Conservation (phyloP, 768 basidiomycete species). For the Pulveroboletus sp. region DNA sequence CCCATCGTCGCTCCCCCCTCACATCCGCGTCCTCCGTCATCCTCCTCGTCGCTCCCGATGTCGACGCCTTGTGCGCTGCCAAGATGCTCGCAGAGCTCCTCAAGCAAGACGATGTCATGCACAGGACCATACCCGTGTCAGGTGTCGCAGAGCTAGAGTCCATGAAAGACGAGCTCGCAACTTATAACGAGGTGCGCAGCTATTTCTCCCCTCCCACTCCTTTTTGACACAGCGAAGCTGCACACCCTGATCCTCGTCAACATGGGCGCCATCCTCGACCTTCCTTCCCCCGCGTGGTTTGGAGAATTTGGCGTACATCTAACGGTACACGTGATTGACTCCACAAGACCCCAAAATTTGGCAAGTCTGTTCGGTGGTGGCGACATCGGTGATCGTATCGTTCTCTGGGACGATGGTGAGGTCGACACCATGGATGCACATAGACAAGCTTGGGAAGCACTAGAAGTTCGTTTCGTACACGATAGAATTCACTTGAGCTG, state of each 20-base stretch:
- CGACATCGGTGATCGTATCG: conserved; percentile 62
- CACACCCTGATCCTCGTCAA: conserved; percentile 90
- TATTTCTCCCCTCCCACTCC: neutral
- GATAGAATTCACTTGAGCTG: neutral
- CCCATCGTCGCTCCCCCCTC: conserved; percentile 67
- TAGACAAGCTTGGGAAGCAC: conserved; percentile 76
- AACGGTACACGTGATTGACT: conserved; percentile 91
- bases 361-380: conserved; percentile 76
- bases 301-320: conserved; percentile 61
- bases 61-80: conserved; percentile 89
- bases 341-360: conserved; percentile 85
- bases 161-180: conserved; percentile 59
- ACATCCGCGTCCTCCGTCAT: conserved; percentile 81
- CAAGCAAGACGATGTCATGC: conserved; percentile 89
- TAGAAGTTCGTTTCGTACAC: conserved; percentile 53
- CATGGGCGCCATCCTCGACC: conserved; percentile 84
- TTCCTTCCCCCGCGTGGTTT: conserved; percentile 71
- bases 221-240: conserved; percentile 42
- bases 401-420: conserved; percentile 92
- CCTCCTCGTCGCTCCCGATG: conserved; percentile 83
- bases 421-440: conserved; percentile 67
- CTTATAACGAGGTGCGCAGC: conserved; percentile 60
- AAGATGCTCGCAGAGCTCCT: conserved; percentile 86
- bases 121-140: conserved; percentile 85
- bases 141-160: conserved; percentile 73